Percentiles rank a stretch among this genome's conserved stretches.
Conservation (phyloP, 2,329 filamentous ascomycete species). For the Calonectria henricotiae region DNA sequence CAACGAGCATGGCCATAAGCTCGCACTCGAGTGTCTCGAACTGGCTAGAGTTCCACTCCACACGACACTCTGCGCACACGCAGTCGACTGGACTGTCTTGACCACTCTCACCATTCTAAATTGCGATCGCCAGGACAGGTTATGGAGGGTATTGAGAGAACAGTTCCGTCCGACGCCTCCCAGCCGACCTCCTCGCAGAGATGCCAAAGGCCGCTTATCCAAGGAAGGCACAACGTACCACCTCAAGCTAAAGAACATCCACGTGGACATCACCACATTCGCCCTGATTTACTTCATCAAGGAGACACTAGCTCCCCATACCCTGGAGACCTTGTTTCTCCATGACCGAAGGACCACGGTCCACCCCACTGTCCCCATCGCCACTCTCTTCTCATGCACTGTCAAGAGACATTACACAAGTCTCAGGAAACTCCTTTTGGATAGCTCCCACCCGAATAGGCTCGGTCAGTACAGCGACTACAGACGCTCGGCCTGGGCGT, state of each 20-base stretch:
- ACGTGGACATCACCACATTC: slow-evolving; percentile 40
- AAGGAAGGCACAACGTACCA: slow-evolving; percentile 33
- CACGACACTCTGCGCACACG: slow-evolving; percentile 33
- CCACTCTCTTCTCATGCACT: slow-evolving; percentile 30
- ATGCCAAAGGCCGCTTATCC: slow-evolving; percentile 16
- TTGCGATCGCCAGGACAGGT: slow-evolving; percentile 37
- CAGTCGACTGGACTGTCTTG: slow-evolving; percentile 41
- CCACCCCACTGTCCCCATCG: slow-evolving; percentile 35
- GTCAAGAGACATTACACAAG: slow-evolving; percentile 42
- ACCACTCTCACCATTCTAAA: slow-evolving; percentile 39
- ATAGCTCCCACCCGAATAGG: slow-evolving; percentile 36
- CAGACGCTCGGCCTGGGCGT: slow-evolving; percentile 36
- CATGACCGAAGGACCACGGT: slow-evolving; percentile 36
- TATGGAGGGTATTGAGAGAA: slow-evolving; percentile 36
- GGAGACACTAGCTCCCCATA: slow-evolving; percentile 39
- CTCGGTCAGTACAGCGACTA: slow-evolving; percentile 24
- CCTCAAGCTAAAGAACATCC: slow-evolving; percentile 37
- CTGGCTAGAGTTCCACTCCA: slow-evolving; percentile 36
- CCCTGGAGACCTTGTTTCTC: slow-evolving; percentile 38
- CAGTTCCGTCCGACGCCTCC: slow-evolving; percentile 34
- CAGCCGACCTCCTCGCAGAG: slow-evolving; percentile 23
- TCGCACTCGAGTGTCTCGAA: slow-evolving; percentile 39
- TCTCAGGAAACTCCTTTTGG: slow-evolving; percentile 39
- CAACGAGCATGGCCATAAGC: slow-evolving; percentile 15
- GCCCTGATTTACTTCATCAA: slow-evolving; percentile 38